Percentiles rank a stretch among this genome's conserved stretches.
phyloP scores from a whole-genome alignment of 306 rosid genomes.

The Quercus alba region DNA sequence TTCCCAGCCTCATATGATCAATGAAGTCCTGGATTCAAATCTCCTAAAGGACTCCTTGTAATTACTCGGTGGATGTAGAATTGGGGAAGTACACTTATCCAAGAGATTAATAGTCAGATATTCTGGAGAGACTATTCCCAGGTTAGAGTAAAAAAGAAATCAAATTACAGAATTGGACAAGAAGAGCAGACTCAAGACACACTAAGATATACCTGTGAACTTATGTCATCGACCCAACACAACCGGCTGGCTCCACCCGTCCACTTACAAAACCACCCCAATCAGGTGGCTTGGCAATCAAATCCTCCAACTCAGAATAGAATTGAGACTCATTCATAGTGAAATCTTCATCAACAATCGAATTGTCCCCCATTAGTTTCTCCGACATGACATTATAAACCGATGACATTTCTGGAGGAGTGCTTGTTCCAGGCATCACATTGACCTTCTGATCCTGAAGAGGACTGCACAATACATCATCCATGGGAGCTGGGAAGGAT shows the following conservation, averaged over 20 bases:
- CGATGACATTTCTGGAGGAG: constrained; percentile 28
- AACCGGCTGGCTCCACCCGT: constrained; percentile 55
- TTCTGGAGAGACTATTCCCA: too few species aligned
- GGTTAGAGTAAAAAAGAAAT: too few species aligned
- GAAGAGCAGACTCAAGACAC: not conserved
- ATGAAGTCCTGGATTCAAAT: too few species aligned
- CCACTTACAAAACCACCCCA: constrained; percentile 57
- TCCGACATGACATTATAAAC: constrained; percentile 56
- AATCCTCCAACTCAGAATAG: constrained; percentile 74
- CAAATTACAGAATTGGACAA: not conserved
- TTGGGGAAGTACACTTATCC: too few species aligned
- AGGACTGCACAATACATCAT: constrained; percentile 27
- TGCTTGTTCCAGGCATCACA: constrained; percentile 8
- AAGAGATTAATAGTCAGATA: too few species aligned
- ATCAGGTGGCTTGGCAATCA: constrained; percentile 61
- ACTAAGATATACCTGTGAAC: constrained; percentile 18
- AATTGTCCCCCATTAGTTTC: constrained; percentile 34
- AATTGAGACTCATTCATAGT: constrained; percentile 58
- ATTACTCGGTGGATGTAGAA: too few species aligned
- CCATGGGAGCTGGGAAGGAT: constrained; percentile 16
- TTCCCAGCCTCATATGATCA: too few species aligned
- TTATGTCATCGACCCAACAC: constrained; percentile 36
- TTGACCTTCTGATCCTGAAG: constrained; percentile 18
- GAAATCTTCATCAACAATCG: constrained; percentile 43
- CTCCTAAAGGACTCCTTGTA: too few species aligned